phyloP scores from a whole-genome alignment of 305 asterid species.

The Withania somnifera region DNA sequence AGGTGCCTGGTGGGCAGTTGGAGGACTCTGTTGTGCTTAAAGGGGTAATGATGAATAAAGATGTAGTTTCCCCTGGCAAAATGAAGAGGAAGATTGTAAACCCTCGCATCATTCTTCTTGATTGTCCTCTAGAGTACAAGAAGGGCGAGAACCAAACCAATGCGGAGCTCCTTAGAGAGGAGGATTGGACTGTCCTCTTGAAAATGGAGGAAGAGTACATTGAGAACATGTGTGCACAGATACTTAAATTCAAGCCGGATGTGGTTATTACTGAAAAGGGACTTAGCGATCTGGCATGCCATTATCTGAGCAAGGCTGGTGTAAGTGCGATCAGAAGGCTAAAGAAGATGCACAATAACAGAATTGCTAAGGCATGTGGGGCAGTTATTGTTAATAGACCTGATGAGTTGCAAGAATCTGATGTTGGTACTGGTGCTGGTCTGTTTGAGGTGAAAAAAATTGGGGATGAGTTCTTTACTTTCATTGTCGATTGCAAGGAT shows the following conservation, averaged over 20 bases:
- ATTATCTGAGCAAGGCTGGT: constrained; percentile 92
- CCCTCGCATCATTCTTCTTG: constrained; percentile 89
- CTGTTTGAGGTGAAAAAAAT: constrained; percentile 86
- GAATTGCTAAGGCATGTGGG: constrained; percentile 95
- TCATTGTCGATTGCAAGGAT: constrained; percentile 78
- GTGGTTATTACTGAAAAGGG: constrained; percentile 91
- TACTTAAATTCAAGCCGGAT: constrained; percentile 88
- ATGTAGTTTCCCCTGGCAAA: constrained; percentile 96
- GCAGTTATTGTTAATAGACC: constrained; percentile 93
- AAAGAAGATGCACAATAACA: constrained; percentile 77
- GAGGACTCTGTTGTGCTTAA: constrained; percentile 79
- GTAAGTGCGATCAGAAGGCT: constrained; percentile 93
- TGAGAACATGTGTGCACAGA: constrained; percentile 65
- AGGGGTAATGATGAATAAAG: constrained; percentile 95
- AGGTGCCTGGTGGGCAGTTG: constrained; percentile 93
- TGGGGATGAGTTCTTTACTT: constrained; percentile 86
- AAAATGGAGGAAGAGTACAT: constrained; percentile 97
- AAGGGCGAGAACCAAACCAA: constrained; percentile 98
- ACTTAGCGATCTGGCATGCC: constrained; percentile 92
- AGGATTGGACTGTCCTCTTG: constrained; percentile 85
- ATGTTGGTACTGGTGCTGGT: constrained; percentile 92
- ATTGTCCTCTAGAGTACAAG: constrained; percentile 93
- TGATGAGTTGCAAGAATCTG: constrained; percentile 95
- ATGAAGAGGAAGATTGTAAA: constrained; percentile 81
- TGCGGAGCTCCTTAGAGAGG: constrained; percentile 83